Percentiles rank a stretch among this genome's conserved stretches.
Conservation (phyloP, 805 yeast species). For the Lipomyces orientalis region DNA sequence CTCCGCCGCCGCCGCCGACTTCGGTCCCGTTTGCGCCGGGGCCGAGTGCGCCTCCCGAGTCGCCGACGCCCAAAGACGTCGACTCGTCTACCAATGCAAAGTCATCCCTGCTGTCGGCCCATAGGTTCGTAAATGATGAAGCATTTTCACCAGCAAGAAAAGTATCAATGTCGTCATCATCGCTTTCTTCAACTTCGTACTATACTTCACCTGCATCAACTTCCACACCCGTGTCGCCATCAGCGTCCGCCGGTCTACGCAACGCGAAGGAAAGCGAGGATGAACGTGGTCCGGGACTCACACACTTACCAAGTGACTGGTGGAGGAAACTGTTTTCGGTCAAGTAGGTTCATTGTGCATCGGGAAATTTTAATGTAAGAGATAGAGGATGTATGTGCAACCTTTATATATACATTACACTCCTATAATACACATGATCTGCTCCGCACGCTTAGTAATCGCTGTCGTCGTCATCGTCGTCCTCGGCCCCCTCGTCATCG, state of each 20-base stretch:
- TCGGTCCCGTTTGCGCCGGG: background rate
- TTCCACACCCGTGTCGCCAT: background rate
- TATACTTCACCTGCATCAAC: background rate
- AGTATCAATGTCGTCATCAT: background rate
- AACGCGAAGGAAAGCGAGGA: background rate
- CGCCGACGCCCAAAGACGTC: background rate
- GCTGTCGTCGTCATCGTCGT: constrained; percentile 9
- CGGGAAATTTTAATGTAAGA: background rate
- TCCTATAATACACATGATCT: constrained; percentile 27
- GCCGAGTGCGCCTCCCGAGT: background rate
- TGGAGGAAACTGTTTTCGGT: constrained; percentile 34
- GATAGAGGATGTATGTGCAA: background rate
- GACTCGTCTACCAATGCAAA: background rate
- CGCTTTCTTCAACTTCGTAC: background rate
- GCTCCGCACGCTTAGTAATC: background rate
- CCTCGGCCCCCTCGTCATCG: constrained; percentile 18
- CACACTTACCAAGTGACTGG: constrained; percentile 24
- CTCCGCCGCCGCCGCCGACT: background rate
- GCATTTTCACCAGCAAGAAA: background rate
- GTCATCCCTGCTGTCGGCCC: background rate
- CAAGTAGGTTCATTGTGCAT: background rate
- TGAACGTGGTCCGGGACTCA: constrained; percentile 22
- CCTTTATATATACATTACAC: background rate
- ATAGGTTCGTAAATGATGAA: background rate
- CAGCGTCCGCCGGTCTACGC: background rate